Percentiles rank a stretch among this genome's conserved stretches.
phyloP scores from a whole-genome alignment of 1,284 basidiomycete species.

The Apiotrichum sp. region DNA sequence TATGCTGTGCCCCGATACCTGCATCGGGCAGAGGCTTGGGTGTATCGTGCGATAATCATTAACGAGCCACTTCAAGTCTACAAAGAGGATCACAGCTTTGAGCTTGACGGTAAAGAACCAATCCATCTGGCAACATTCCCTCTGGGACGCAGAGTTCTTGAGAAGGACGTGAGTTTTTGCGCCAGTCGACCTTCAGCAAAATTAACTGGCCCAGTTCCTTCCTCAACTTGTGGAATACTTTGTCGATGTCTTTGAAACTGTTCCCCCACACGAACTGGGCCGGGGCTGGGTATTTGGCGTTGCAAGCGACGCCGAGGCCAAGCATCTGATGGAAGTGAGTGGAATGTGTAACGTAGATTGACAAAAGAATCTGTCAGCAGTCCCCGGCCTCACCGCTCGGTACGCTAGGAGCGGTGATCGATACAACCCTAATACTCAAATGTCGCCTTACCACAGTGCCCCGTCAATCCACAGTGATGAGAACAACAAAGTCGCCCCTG shows the following conservation, averaged over 20 bases:
- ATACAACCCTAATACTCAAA: background rate
- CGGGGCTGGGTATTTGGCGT: conserved; percentile 17
- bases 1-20: background rate
- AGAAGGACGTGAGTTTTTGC: conserved; percentile 28
- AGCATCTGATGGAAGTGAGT: conserved; percentile 9
- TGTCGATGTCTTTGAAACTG: conserved; percentile 24
- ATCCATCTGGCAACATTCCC: conserved; percentile 3
- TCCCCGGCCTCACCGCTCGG: conserved; percentile 1
- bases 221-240: conserved; percentile 26
- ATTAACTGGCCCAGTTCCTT: conserved; percentile 20
- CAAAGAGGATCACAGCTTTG: background rate
- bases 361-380: background rate
- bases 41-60: background rate
- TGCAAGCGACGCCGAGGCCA: conserved; percentile 15
- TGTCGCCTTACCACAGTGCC: background rate
- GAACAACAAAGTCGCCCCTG: no score
- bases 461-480: no score
- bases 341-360: background rate
- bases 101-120: background rate
- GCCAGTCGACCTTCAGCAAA: background rate
- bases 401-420: background rate
- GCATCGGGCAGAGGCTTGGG: background rate
- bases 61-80: background rate
- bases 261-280: conserved; percentile 12
- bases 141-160: conserved; percentile 16